Evolutionary conservation across 2,329 filamentous ascomycete species (phyloP), one percentile per base, ranked within the genome.

Genomic region (Fusarium tuaranense): DNA sequence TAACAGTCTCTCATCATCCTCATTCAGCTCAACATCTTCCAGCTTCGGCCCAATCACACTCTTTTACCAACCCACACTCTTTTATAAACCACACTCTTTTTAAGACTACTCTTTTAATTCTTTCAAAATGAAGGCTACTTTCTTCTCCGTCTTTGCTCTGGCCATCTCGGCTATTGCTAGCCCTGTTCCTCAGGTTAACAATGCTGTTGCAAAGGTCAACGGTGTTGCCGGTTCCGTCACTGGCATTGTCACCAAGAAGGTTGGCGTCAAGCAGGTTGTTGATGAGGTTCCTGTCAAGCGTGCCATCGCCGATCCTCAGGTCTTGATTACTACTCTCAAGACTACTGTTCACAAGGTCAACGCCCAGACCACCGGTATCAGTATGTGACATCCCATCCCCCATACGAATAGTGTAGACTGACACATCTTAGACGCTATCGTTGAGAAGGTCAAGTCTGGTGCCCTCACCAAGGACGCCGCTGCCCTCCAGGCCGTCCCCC

Each of bases 51-150:
- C 41, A 32, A 22, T 22, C 44, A 55, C 68, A 61, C 44, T 63
- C 65, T 25, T 44, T 44, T 51, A 60, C 55, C 46, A 30, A 27
- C 59, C 27, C 27, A 41, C 44, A 41, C 2, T 38, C 39, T 25
- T 65, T 46, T 34, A 9, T 16, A 44, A 20, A 20, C 16, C 39
- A 64, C 36, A 62, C 58, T 53, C 51, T 22, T 63, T 46, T 55
- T 55, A 16, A 32, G n/a, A 55, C 27, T 30, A 32, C 18, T 16
- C 18, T 46, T 20, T 61, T 38, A 3, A 34, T 12, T 36, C 27
- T 30, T 68, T 69, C 74, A 78, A 65, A 69, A 79, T 79, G 77
- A 79, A 79, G 77, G 64, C 69, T 38, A 41, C 76, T 68, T 70
- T 79, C 71, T 71, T 79, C 68, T 72, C 77, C 25, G 22, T 79